Conservation (phyloP, 371 early-diverging fungal species). For the Mucor saturninus region DNA sequence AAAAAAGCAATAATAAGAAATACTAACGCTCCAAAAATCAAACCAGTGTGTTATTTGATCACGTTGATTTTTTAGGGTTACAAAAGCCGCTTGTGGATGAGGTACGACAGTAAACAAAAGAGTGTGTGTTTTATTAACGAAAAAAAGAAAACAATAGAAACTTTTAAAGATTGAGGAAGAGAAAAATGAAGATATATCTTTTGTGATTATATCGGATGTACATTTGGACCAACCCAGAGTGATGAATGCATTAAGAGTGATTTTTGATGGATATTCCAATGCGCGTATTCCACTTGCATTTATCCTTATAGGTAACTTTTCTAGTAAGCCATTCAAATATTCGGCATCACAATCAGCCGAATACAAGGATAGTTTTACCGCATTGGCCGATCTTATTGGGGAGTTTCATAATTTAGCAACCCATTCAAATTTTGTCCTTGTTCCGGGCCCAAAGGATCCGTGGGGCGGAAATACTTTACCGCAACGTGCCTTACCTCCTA, state of each 20-base stretch:
- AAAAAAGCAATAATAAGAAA: not conserved
- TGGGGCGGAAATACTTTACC: constrained; percentile 77
- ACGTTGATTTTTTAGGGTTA: constrained; percentile 65
- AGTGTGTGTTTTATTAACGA: not conserved
- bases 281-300: constrained; percentile 78
- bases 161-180: constrained; percentile 50
- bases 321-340: constrained; percentile 71
- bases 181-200: constrained; percentile 60
- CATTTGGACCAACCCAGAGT: constrained; percentile 82
- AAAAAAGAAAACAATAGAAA: constrained; percentile 14
- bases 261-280: constrained; percentile 76
- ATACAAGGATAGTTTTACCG: constrained; percentile 64
- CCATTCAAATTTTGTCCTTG: constrained; percentile 80
- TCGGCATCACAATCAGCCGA: constrained; percentile 57
- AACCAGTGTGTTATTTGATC: constrained; percentile 50
- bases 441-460: constrained; percentile 90
- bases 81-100: constrained; percentile 55
- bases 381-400: constrained; percentile 75
- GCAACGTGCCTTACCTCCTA: constrained; percentile 74
- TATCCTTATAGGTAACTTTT: constrained; percentile 86
- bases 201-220: constrained; percentile 85
- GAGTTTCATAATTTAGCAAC: constrained; percentile 72
- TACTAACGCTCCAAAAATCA: not conserved
- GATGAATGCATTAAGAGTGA: constrained; percentile 57
- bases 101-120: constrained; percentile 23